Percentiles rank a stretch among this genome's conserved stretches.
phyloP scores from a whole-genome alignment of 2,329 filamentous ascomycete species.

The Lithohypha guttulata region DNA sequence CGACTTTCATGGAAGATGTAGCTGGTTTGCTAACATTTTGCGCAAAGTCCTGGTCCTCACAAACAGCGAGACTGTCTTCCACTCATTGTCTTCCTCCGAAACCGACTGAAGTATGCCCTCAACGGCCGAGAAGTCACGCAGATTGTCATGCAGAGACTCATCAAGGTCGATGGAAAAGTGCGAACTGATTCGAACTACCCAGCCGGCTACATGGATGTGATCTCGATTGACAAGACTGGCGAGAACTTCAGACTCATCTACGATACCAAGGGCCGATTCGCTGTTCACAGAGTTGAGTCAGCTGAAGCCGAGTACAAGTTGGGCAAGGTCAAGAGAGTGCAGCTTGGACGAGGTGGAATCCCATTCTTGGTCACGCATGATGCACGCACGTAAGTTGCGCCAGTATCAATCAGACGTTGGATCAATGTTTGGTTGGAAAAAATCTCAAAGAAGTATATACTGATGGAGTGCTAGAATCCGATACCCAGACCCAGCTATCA shows the following conservation, averaged over 20 bases:
- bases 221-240: slow-evolving; percentile 98
- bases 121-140: slow-evolving; percentile 96
- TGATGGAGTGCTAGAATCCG: slow-evolving; percentile 66
- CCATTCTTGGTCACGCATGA: slow-evolving; percentile 99
- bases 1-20: not conserved
- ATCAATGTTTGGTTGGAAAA: slow-evolving; percentile 80
- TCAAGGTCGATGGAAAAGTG: slow-evolving; percentile 99
- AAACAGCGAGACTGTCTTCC: slow-evolving; percentile 99
- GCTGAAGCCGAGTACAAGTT: slow-evolving; percentile 99
- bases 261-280: slow-evolving; percentile 99
- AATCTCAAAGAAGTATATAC: slow-evolving; percentile 27
- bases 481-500: slow-evolving; percentile 96
- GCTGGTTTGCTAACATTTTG: slow-evolving; percentile 12
- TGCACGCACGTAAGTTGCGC: slow-evolving; percentile 96
- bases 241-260: slow-evolving; percentile 99
- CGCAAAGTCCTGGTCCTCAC: slow-evolving; percentile 53
- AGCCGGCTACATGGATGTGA: slow-evolving; percentile 98
- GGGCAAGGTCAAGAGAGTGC: slow-evolving; percentile 99
- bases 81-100: slow-evolving; percentile 94
- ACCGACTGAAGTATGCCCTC: slow-evolving; percentile 94
- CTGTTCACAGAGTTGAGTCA: slow-evolving; percentile 95
- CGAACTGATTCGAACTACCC: slow-evolving; percentile 98
- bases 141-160: slow-evolving; percentile 97
- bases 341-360: slow-evolving; percentile 98
- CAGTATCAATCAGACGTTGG: slow-evolving; percentile 99